These are phyloP conservation scores for apple (Malus domestica) DNA, from an alignment of 306 rosid genomes.

Conservation along the genomic window DNA sequence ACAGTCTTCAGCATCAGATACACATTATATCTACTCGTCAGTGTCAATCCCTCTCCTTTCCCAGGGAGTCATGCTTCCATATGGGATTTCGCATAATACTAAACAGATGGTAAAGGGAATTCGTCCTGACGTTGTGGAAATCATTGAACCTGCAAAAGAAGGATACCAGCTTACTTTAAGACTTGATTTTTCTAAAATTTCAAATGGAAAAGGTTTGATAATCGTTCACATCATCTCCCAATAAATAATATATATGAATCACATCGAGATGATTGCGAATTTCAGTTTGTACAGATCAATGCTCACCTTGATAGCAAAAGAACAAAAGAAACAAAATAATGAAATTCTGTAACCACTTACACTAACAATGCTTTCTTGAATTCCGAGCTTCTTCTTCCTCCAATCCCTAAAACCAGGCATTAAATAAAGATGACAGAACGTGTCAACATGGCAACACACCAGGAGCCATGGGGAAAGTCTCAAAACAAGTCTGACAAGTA, in stretches of 20 bases:
- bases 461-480: background rate
- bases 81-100: slow-evolving; percentile 38
- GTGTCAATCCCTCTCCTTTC: slow-evolving; percentile 61
- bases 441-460: background rate
- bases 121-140: slow-evolving; percentile 41
- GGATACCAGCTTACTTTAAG: slow-evolving; percentile 69
- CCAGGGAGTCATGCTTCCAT: slow-evolving; percentile 37
- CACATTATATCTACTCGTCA: slow-evolving; percentile 50
- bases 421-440: background rate
- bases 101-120: slow-evolving; percentile 52
- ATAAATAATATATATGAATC: background rate
- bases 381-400: background rate
- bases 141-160: slow-evolving; percentile 56
- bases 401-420: background rate
- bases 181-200: slow-evolving; percentile 51
- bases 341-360: background rate
- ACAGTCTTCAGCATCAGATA: slow-evolving; percentile 60
- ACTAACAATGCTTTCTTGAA: background rate
- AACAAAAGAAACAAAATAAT: background rate
- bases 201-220: slow-evolving; percentile 46
- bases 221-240: background rate
- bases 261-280: background rate
- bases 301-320: background rate
- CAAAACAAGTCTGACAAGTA: too few species aligned
- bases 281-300: background rate